A percentile compares a stretch with the other conserved stretches of the same genome.
phyloP scores from a whole-genome alignment of 2,329 filamentous ascomycete species.

The Aspergillus unguis region DNA sequence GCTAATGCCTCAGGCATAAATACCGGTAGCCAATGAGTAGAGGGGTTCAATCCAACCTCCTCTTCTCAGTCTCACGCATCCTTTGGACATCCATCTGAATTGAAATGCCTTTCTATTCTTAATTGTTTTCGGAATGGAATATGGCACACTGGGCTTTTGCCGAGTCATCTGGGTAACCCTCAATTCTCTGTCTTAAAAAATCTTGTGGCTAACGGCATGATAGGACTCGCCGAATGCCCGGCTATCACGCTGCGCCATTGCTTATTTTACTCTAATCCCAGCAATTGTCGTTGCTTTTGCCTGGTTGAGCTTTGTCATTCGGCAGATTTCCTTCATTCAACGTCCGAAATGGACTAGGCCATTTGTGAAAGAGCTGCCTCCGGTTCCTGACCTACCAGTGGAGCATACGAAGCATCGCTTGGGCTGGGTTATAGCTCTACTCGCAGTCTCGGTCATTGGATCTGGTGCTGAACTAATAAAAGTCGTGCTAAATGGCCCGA shows the following conservation, averaged over 20 bases:
- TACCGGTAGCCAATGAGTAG: not conserved
- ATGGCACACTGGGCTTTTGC: slow-evolving; percentile 14
- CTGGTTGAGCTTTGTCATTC: slow-evolving; percentile 28
- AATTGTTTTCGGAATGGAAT: slow-evolving; percentile 12
- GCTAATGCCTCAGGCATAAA: not conserved
- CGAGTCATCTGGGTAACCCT: slow-evolving; percentile 18
- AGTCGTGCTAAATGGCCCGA: slow-evolving; percentile 18
- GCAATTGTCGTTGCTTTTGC: slow-evolving; percentile 26
- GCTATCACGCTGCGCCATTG: slow-evolving; percentile 34
- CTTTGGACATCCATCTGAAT: not conserved
- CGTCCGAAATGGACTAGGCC: slow-evolving; percentile 51
- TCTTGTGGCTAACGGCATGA: not conserved
- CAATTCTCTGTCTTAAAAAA: not conserved
- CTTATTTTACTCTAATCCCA: slow-evolving; percentile 32
- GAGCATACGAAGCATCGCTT: slow-evolving; percentile 28
- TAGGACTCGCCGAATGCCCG: slow-evolving; percentile 39
- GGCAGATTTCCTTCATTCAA: slow-evolving; percentile 21
- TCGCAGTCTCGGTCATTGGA: slow-evolving; percentile 38
- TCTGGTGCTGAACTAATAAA: slow-evolving; percentile 33
- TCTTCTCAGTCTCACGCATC: not conserved
- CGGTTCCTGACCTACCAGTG: slow-evolving; percentile 28
- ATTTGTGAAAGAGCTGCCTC: slow-evolving; percentile 48
- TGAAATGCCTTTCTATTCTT: not conserved
- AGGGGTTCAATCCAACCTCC: not conserved
- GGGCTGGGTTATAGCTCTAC: slow-evolving; percentile 38